Base-by-base conservation (phyloP, 2,329 filamentous ascomycete genomes). In the Decorospora gaudefroyi region DNA sequence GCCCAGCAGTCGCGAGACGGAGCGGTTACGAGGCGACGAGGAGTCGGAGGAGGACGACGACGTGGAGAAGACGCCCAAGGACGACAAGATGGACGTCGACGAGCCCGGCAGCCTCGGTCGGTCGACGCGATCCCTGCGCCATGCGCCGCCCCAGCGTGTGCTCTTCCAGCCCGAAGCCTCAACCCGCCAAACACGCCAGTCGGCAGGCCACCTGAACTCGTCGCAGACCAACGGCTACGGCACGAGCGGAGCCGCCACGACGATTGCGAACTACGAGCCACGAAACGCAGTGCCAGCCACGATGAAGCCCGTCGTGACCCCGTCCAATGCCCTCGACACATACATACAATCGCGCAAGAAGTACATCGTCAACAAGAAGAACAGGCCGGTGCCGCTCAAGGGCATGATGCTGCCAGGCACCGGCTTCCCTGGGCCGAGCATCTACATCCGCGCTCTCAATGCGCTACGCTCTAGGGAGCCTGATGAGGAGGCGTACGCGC, bases 391-490 rank as follows among this genome's bases (percentile, higher is more conserved):
- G 19, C 67, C 62, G 36, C 67, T 74, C 35, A 72, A 72, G 51
- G 74, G 75, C 70, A 83, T 74, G 76, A 86, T 75, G 80, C 72
- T 77, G 43, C 81, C 83, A 11, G 82, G 86, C 28, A 84, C 74
- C 57, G 82, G 82, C 5, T 87, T 84, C 57, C 84, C 87, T 50
- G 88, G 88, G 1, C 88, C 88, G 2, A 93, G 95, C 64, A 96
- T 96, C 53, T 97, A 96, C 65, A 86, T 92, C 34, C 85, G 91
- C 29, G 95, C 90, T 51, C 79, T 95, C 25, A 85, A 91, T 57
- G 86, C 91, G 4, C 75, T 99, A 17, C 87, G 88, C 51, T 96
- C 90, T 10, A 83, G 83, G 2, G 82, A 95, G 17, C 80, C 81
- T 3, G 80, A 85, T 9, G 92, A 99, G 66, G 87, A 96, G 61